These are phyloP conservation scores for Colletotrichum lupini DNA, from an alignment of 2,329 filamentous ascomycete species.

Conservation along the genomic window DNA sequence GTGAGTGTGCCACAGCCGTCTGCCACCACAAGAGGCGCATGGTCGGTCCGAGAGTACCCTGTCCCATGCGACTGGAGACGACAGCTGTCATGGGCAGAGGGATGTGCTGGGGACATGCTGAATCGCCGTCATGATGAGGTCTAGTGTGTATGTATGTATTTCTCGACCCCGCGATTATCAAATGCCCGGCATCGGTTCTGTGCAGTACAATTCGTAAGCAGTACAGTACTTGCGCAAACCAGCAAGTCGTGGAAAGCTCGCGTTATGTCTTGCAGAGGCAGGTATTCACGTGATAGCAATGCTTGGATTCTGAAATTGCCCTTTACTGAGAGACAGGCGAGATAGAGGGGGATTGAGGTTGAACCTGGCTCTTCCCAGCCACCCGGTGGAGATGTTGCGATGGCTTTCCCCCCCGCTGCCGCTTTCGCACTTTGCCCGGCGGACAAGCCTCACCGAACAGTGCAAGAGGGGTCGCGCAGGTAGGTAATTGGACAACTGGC, in stretches of 20 bases:
- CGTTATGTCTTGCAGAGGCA: neutral
- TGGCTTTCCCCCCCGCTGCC: neutral
- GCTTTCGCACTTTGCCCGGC: no score
- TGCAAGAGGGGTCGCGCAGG: neutral
- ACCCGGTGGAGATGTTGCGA: neutral
- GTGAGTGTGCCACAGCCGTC: neutral
- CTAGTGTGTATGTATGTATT: neutral
- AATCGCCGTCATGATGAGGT: neutral
- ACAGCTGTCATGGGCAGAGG: constrained; percentile 23
- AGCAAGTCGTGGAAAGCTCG: neutral
- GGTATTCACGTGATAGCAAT: neutral
- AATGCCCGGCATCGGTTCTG: neutral
- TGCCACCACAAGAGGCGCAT: neutral
- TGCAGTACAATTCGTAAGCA: neutral
- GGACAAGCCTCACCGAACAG: neutral
- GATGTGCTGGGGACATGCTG: neutral
- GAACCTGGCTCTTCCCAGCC: constrained; percentile 19
- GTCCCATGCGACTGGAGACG: constrained; percentile 14
- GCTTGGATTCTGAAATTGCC: neutral
- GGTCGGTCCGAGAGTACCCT: neutral
- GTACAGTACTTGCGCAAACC: neutral
- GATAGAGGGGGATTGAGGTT: neutral
- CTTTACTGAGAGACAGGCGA: neutral
- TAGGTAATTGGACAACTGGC: neutral
- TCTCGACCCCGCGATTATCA: neutral